Conservation (phyloP, 305 asterid species). For the Fraxinus ornus region DNA sequence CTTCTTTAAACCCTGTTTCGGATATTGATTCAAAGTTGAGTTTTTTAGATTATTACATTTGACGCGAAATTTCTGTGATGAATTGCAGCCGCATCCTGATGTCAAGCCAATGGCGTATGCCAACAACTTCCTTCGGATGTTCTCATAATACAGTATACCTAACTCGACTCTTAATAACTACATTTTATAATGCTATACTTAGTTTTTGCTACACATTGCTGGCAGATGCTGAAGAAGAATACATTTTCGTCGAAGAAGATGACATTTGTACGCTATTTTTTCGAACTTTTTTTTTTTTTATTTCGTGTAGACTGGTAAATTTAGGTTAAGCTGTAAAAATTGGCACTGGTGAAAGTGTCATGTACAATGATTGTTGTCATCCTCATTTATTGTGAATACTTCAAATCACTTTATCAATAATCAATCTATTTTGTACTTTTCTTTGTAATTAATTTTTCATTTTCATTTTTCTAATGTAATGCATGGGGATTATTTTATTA, state of each 20-base stretch:
- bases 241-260: conserved; percentile 26
- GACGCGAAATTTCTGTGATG: neutral
- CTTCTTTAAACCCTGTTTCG: conserved; percentile 13
- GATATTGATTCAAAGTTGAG: neutral
- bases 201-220: conserved; percentile 28
- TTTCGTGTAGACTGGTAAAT: conserved; percentile 18
- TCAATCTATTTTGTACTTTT: neutral
- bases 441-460: neutral
- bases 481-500: neutral
- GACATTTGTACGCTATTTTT: conserved; percentile 25
- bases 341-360: conserved; percentile 24
- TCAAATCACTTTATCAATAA: neutral
- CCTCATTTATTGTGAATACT: conserved; percentile 5
- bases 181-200: conserved; percentile 21
- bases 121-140: conserved; percentile 88
- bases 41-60: neutral
- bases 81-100: conserved; percentile 93
- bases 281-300: neutral
- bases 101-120: conserved; percentile 99
- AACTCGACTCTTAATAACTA: conserved; percentile 4
- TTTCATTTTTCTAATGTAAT: neutral
- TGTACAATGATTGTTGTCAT: conserved; percentile 26
- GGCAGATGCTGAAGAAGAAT: conserved; percentile 30
- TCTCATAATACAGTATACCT: conserved; percentile 42
- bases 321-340: conserved; percentile 23